phyloP scores from a whole-genome alignment of 805 yeast genomes.

The Candida montana region DNA sequence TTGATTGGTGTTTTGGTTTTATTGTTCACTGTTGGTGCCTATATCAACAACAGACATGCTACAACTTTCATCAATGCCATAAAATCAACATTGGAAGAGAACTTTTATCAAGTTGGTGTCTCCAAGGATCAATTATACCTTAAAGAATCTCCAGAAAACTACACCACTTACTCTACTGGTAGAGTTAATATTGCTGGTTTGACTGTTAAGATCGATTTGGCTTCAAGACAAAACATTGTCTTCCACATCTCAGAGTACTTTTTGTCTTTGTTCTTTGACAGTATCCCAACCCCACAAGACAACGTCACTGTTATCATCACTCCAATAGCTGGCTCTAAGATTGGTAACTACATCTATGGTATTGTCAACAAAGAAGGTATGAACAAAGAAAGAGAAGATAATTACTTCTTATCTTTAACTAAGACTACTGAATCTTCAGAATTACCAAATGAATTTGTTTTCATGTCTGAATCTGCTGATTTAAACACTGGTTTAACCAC shows the following conservation, averaged over 20 bases:
- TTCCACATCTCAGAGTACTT: slow-evolving; percentile 59
- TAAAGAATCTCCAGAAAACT: slow-evolving; percentile 57
- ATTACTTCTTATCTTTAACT: slow-evolving; percentile 81
- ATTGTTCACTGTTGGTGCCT: slow-evolving; percentile 54
- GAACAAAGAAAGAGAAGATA: slow-evolving; percentile 68
- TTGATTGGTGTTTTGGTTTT: slow-evolving; percentile 45
- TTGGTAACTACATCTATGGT: slow-evolving; percentile 64
- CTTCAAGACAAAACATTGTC: slow-evolving; percentile 76
- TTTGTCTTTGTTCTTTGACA: slow-evolving; percentile 52
- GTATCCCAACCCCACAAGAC: slow-evolving; percentile 52
- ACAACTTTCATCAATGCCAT: slow-evolving; percentile 45
- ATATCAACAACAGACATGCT: slow-evolving; percentile 52
- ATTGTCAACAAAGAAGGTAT: slow-evolving; percentile 80
- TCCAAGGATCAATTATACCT: slow-evolving; percentile 39
- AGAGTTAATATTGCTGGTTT: slow-evolving; percentile 69
- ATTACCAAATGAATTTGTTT: slow-evolving; percentile 72
- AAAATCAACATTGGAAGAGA: slow-evolving; percentile 48
- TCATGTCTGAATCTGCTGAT: slow-evolving; percentile 86
- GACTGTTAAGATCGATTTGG: slow-evolving; percentile 54
- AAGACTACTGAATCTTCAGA: slow-evolving; percentile 67
- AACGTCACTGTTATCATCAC: slow-evolving; percentile 56
- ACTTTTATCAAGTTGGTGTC: slow-evolving; percentile 78
- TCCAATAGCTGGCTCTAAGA: slow-evolving; percentile 35
- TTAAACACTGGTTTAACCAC: slow-evolving; percentile 61
- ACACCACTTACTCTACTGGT: slow-evolving; percentile 78